Percentiles rank a stretch among this genome's conserved stretches.
phyloP scores from a whole-genome alignment of 2,329 filamentous ascomycete species.

The Beauveria bassiana region DNA sequence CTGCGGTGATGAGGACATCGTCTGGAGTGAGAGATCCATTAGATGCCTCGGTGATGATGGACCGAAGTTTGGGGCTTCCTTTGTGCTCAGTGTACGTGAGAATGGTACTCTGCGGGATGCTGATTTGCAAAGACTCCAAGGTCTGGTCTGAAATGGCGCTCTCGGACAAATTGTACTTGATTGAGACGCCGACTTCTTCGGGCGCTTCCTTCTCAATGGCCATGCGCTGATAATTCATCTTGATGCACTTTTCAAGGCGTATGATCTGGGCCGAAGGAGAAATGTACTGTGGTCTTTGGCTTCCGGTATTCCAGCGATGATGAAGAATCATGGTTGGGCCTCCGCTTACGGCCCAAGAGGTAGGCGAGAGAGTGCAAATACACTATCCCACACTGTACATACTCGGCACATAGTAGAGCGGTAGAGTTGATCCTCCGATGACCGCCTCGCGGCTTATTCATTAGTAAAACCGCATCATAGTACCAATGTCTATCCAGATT shows the following conservation, averaged over 20 bases:
- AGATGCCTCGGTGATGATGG: slow-evolving; percentile 12
- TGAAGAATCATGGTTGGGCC: background rate
- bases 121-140: slow-evolving; percentile 13
- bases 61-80: slow-evolving; percentile 14
- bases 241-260: background rate
- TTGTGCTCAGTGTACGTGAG: background rate
- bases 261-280: background rate
- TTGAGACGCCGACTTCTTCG: slow-evolving; percentile 18
- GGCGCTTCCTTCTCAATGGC: slow-evolving; percentile 19
- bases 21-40: slow-evolving; percentile 11
- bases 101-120: background rate
- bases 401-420: background rate
- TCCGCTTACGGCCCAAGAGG: background rate
- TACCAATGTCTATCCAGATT: background rate
- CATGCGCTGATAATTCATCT: slow-evolving; percentile 20
- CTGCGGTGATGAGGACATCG: slow-evolving; percentile 18
- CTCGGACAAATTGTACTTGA: slow-evolving; percentile 20
- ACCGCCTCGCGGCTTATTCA: background rate
- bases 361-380: background rate
- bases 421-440: background rate
- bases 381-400: background rate
- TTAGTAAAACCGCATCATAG: background rate
- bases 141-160: slow-evolving; percentile 18
- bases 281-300: background rate
- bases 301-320: background rate